These are phyloP conservation scores for Grammothele lineata DNA, from an alignment of 768 basidiomycete genomes.

Conservation along the genomic window DNA sequence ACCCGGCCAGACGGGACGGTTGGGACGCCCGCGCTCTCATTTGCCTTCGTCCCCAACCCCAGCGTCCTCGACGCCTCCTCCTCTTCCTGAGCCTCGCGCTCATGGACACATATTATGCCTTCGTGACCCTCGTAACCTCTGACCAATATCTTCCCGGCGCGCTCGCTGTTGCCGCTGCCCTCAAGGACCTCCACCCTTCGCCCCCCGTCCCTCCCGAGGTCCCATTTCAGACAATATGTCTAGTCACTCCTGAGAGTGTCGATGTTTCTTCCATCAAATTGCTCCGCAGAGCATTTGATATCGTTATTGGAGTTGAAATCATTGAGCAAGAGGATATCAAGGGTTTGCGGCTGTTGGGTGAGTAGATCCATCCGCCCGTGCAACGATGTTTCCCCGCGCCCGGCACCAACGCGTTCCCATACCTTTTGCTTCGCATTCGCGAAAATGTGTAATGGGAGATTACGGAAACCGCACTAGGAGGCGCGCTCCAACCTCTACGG, in stretches of 20 bases:
- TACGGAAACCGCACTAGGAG: too few species aligned
- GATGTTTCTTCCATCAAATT: constrained; percentile 77
- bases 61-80: constrained; percentile 18
- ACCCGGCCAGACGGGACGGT: constrained; percentile 11
- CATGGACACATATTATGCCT: constrained; percentile 72
- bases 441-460: too few species aligned
- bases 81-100: constrained; percentile 12
- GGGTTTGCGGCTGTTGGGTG: constrained; percentile 81
- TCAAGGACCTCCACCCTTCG: constrained; percentile 71
- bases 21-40: constrained; percentile 3
- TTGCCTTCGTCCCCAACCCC: constrained; percentile 8
- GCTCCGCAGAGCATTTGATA: constrained; percentile 73
- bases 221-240: constrained; percentile 77
- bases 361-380: constrained; percentile 21
- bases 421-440: too few species aligned
- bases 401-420: too few species aligned
- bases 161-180: constrained; percentile 78
- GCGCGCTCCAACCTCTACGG: too few species aligned
- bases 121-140: constrained; percentile 90
- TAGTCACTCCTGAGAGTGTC: constrained; percentile 93
- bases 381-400: too few species aligned
- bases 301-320: constrained; percentile 89
- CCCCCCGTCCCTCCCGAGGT: constrained; percentile 56
- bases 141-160: constrained; percentile 92
- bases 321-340: constrained; percentile 66